A percentile compares a stretch with the other conserved stretches of the same genome.
Conservation (phyloP, 176 grass and related monocot genomes). For the bread wheat (Triticum aestivum) region IWGSC_CS_RefSeq_v2.1 NC_057804.1:133205439-133205938, state of each 20-base stretch:
- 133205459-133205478: conserved; percentile 13
- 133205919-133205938: not conserved
- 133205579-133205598: too few relatives aligned
- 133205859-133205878: not conserved
- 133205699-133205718: too few relatives aligned
- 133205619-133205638: too few relatives aligned
- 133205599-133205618: too few relatives aligned
- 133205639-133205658: too few relatives aligned
- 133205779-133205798: conserved; percentile 7
- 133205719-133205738: too few relatives aligned
- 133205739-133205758: too few relatives aligned
- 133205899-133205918: not conserved
- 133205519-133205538: too few relatives aligned
- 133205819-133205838: conserved; percentile 1
- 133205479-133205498: conserved; percentile 17
- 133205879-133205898: conserved; percentile 4
- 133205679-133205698: too few relatives aligned
- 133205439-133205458: conserved; percentile 14
- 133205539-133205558: too few relatives aligned
- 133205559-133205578: too few relatives aligned
- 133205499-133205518: conserved; percentile 6
- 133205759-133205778: not conserved
- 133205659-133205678: too few relatives aligned
- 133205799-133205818: not conserved
- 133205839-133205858: not conserved